Percentiles rank a stretch among this genome's conserved stretches.
These are phyloP conservation scores for Talaromyces trachyspermus DNA, from an alignment of 495 filamentous ascomycete genomes.

Conservation along the genomic window DNA sequence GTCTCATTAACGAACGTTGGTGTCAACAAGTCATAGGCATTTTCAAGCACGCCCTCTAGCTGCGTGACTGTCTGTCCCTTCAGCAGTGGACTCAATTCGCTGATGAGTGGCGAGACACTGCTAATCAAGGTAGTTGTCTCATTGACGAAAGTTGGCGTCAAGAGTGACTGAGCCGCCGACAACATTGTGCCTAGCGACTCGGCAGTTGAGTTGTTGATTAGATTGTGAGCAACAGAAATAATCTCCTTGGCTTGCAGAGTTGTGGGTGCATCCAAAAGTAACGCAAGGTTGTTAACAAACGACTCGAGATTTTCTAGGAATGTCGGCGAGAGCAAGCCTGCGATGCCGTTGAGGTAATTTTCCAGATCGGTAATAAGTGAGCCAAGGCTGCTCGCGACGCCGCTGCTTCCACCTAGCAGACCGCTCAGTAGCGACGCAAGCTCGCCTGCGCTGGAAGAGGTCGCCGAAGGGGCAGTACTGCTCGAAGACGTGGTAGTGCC, in stretches of 20 bases:
- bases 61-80: constrained; percentile 25
- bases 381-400: not conserved
- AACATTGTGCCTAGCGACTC: constrained; percentile 13
- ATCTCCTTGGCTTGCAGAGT: constrained; percentile 29
- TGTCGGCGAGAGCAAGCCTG: constrained; percentile 33
- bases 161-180: constrained; percentile 31
- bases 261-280: constrained; percentile 35
- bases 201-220: constrained; percentile 13
- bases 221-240: constrained; percentile 19
- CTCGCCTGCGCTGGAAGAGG: constrained; percentile 1
- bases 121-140: constrained; percentile 30
- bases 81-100: constrained; percentile 26
- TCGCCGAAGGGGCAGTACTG: not conserved
- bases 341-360: constrained; percentile 29
- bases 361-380: constrained; percentile 26
- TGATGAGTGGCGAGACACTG: constrained; percentile 17
- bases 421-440: not conserved
- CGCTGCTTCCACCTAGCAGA: constrained; percentile 6
- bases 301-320: constrained; percentile 34
- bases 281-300: constrained; percentile 37
- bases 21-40: constrained; percentile 33
- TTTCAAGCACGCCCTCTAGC: constrained; percentile 30
- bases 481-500: not conserved
- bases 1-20: constrained; percentile 33
- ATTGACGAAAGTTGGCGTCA: constrained; percentile 35